Evolutionary conservation across 2,329 filamentous ascomycete species (phyloP).

Genomic region (Neurospora sp.): DNA sequence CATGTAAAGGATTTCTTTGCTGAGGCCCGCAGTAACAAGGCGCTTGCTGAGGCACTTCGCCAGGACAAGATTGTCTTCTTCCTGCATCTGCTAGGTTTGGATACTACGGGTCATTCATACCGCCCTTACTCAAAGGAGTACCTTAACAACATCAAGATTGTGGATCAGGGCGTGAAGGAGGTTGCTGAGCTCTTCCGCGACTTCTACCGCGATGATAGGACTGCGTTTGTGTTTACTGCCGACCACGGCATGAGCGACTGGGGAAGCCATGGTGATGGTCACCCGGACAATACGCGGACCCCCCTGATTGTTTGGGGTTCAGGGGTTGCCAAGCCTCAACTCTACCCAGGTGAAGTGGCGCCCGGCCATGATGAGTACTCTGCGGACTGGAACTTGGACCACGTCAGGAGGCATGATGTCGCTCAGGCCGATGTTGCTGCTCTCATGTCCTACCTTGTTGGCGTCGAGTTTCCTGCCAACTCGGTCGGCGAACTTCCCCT

Average conservation of each 20-base stretch:
- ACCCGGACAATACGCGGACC: slow-evolving; percentile 93
- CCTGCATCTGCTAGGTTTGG: slow-evolving; percentile 81
- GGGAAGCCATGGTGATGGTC: slow-evolving; percentile 97
- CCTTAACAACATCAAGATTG: slow-evolving; percentile 84
- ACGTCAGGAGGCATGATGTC: slow-evolving; percentile 81
- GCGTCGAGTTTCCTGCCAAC: slow-evolving; percentile 86
- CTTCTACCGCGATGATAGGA: slow-evolving; percentile 79
- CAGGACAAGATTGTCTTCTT: slow-evolving; percentile 92
- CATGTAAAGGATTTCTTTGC: slow-evolving; percentile 80
- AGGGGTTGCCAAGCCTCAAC: slow-evolving; percentile 68
- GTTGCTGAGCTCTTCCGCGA: slow-evolving; percentile 71
- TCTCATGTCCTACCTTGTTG: slow-evolving; percentile 87
- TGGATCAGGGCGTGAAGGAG: slow-evolving; percentile 82
- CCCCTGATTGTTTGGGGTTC: slow-evolving; percentile 91
- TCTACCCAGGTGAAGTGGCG: slow-evolving; percentile 45
- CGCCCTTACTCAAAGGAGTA: slow-evolving; percentile 95
- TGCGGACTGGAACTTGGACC: slow-evolving; percentile 74
- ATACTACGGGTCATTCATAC: slow-evolving; percentile 79
- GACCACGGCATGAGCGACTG: slow-evolving; percentile 99
- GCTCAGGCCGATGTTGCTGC: slow-evolving; percentile 89
- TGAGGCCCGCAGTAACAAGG: slow-evolving; percentile 67
- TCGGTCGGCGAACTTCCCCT: slow-evolving; percentile 90
- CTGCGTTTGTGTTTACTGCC: slow-evolving; percentile 92
- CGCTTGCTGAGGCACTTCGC: slow-evolving; percentile 60
- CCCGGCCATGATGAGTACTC: slow-evolving; percentile 89